Base-by-base conservation (phyloP, 805 yeast genomes). In the Zygotorulaspora chibaensis region DNA sequence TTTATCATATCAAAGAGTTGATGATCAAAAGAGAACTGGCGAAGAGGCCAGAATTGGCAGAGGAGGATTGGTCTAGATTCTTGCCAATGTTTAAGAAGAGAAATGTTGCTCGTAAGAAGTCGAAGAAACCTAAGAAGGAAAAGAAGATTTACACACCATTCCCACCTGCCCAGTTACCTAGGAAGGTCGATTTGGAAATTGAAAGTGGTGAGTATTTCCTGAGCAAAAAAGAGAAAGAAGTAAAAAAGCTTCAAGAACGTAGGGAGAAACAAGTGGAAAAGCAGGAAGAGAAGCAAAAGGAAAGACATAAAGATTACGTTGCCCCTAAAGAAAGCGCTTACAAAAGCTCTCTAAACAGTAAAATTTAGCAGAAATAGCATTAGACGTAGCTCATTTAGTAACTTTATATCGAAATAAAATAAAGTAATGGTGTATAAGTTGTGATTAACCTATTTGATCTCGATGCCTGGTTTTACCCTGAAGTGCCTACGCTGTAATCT, bases 161-260 rank as follows among this genome's bases (percentile, higher is more conserved):
- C 89, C 99, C 99, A 72, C 98, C 99, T 58, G 86, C 87, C 42
- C 99, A 87, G 70, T 79, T 81, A 55, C 99, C 98, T 62, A 84
- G 98, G 75, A 90, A 93, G 86, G 75, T 93, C 68, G 99, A 93
- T 79, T 73, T 90, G 65, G 95, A 89, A 72, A 89, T 93, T 68
- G 99, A 93, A 69, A 83, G 95, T 73, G 99, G 99, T 79, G 99
- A 93, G 68, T 93, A 88, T 71, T 93, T 93, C 80, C 75, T 93
- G 71, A 86, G 88, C 50, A 85, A 87, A 72, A 79, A 74, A 59
- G 96, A 90, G 60, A 88, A 87, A 73, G 83, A 79, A 49, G 70
- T 73, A 55, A 82, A 79, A 66, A 80, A 81, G 53, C 71, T 83
- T 51, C 83, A 81, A 46, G 90, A 85, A 60, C 87, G 88, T 76